A percentile compares a stretch with the other conserved stretches of the same genome.
Conservation (phyloP, 2,329 filamentous ascomycete genomes). For the Stachybotrys chlorohalonatus region DNA sequence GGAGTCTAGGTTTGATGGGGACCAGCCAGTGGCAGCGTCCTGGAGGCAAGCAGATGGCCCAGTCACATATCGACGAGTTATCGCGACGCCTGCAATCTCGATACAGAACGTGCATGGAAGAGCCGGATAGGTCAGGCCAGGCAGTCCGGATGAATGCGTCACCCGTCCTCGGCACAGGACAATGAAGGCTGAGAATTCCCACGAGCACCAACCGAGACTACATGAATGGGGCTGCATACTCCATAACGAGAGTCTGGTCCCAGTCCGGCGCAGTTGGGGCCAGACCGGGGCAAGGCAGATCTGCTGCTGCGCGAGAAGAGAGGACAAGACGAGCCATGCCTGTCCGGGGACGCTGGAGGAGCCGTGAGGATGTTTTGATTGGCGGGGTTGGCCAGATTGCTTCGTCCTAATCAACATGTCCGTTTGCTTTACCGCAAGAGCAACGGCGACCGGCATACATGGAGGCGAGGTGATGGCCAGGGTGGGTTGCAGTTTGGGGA, state of each 20-base stretch:
- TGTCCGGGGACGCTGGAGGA: neutral
- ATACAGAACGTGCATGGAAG: neutral
- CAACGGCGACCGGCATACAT: neutral
- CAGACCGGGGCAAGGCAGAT: neutral
- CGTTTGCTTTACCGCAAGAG: neutral
- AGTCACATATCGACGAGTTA: slow-evolving; percentile 18
- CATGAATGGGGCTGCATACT: neutral
- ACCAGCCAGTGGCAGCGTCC: neutral
- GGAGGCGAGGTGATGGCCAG: neutral
- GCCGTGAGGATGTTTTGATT: neutral
- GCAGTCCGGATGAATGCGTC: neutral
- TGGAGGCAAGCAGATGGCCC: slow-evolving; percentile 8
- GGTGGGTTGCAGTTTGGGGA: neutral
- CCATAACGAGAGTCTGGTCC: neutral
- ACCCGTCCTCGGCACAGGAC: neutral
- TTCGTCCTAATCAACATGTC: neutral
- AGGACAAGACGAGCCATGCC: neutral
- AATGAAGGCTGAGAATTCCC: neutral
- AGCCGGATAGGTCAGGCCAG: neutral
- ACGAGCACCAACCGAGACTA: neutral
- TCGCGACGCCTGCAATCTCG: slow-evolving; percentile 6
- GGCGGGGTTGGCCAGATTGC: neutral
- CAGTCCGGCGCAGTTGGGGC: neutral
- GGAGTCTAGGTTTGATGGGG: slow-evolving; percentile 9
- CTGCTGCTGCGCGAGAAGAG: neutral